phyloP scores from a whole-genome alignment of 1,284 basidiomycete species.

The Serendipita sp. region DNA sequence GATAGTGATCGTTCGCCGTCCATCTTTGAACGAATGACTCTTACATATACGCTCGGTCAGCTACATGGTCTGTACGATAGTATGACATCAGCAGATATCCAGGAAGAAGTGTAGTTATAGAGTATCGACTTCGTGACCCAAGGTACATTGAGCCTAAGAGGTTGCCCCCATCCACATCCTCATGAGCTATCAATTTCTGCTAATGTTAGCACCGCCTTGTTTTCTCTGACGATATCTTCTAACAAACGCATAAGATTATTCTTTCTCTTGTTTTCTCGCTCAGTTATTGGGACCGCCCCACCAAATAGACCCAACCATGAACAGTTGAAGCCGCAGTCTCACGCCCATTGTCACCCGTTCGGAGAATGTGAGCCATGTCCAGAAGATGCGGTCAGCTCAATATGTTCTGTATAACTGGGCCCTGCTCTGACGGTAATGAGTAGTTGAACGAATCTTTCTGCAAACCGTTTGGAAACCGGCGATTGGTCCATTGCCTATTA shows the following conservation, averaged over 20 bases:
- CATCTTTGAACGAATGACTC: constrained; percentile 54
- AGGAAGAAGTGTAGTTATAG: neutral
- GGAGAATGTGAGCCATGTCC: constrained; percentile 78
- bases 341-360: constrained; percentile 51
- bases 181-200: neutral
- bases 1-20: constrained; percentile 30
- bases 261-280: too few relatives aligned
- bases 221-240: neutral
- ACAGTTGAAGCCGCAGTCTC: neutral
- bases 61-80: constrained; percentile 17
- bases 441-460: constrained; percentile 78
- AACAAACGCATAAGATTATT: too few relatives aligned
- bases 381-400: constrained; percentile 48
- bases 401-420: constrained; percentile 1
- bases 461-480: constrained; percentile 79
- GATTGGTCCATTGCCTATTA: constrained; percentile 66
- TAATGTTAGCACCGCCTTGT: neutral
- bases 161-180: neutral
- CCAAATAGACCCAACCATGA: neutral
- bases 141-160: too few relatives aligned
- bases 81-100: neutral
- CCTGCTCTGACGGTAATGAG: neutral
- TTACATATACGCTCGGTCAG: constrained; percentile 72
- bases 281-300: too few relatives aligned
- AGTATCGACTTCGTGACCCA: too few relatives aligned